Percentiles rank a stretch among this genome's conserved stretches.
Evolutionary conservation across 192 early-diverging fungal species (phyloP).

Genomic region (Linnemannia elongata): DNA sequence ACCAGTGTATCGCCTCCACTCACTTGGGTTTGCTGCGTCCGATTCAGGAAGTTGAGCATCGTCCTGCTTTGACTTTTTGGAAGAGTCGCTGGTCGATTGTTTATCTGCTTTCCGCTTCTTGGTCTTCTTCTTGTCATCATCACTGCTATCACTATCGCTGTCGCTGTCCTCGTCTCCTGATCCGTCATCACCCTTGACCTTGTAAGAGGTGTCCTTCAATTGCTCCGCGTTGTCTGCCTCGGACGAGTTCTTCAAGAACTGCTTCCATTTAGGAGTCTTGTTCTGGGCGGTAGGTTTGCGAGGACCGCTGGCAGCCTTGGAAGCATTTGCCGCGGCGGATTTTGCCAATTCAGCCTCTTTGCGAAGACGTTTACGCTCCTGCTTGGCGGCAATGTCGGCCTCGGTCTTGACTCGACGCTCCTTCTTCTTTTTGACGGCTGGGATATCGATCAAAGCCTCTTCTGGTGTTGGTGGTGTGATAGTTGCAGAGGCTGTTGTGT

Average conservation of each 20-base stretch:
- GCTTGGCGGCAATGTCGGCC: constrained; percentile 47
- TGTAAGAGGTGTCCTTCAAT: constrained; percentile 48
- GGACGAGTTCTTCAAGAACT: constrained; percentile 47
- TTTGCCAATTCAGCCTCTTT: constrained; percentile 38
- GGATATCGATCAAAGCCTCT: constrained; percentile 52
- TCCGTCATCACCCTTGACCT: constrained; percentile 52
- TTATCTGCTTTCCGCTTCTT: constrained; percentile 40
- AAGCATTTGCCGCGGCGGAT: neutral
- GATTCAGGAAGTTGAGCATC: constrained; percentile 13
- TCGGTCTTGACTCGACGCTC: constrained; percentile 54
- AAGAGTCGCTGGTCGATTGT: neutral
- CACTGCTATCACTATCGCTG: constrained; percentile 27
- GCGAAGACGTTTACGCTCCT: constrained; percentile 47
- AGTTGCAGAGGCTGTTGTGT: constrained; percentile 10
- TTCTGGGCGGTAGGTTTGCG: constrained; percentile 19
- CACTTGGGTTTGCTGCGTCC: constrained; percentile 37
- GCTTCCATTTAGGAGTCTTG: constrained; percentile 55
- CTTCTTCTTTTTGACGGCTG: constrained; percentile 51
- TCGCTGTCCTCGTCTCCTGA: constrained; percentile 28
- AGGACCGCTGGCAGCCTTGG: constrained; percentile 13
- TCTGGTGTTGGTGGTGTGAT: neutral
- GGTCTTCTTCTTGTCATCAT: constrained; percentile 12
- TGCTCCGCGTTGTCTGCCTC: constrained; percentile 53
- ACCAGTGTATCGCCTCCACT: neutral
- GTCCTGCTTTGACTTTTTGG: constrained; percentile 25